phyloP scores from a whole-genome alignment of 2,329 filamentous ascomycete genomes.

The Sarocladium brachiariae region DNA sequence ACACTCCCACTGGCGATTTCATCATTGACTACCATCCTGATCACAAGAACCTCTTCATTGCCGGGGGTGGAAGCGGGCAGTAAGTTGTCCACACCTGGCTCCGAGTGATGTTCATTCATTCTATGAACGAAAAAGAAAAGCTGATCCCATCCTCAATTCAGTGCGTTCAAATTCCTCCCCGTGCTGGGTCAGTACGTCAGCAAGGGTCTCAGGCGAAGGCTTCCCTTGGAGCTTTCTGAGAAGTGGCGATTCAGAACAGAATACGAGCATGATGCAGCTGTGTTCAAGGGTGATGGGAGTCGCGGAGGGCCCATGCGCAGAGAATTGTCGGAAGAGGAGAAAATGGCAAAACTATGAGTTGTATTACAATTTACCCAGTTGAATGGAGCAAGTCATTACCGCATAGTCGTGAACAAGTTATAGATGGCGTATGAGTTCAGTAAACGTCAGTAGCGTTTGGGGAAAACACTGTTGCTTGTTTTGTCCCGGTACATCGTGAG shows the following conservation, averaged over 20 bases:
- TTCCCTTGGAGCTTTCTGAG: constrained; percentile 6
- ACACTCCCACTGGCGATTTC: constrained; percentile 1
- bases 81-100: neutral
- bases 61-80: constrained; percentile 31
- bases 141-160: neutral
- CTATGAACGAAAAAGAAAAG: neutral
- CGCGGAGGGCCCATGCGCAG: constrained; percentile 11
- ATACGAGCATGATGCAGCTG: constrained; percentile 12
- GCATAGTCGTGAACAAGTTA: too few species aligned
- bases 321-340: neutral
- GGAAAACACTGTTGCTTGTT: too few species aligned
- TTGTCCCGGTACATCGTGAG: too few species aligned
- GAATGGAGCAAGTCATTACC: too few species aligned
- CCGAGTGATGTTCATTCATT: neutral
- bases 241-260: constrained; percentile 13
- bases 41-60: constrained; percentile 38
- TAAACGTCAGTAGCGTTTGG: too few species aligned
- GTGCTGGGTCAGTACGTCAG: constrained; percentile 12
- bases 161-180: constrained; percentile 17
- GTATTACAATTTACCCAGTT: too few species aligned
- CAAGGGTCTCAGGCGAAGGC: constrained; percentile 11
- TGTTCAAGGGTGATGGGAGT: constrained; percentile 15
- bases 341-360: neutral
- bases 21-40: constrained; percentile 34
- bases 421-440: too few species aligned